These are phyloP conservation scores for Hypoxylon sp. DNA, from an alignment of 2,329 filamentous ascomycete genomes.

Conservation along the genomic window DNA sequence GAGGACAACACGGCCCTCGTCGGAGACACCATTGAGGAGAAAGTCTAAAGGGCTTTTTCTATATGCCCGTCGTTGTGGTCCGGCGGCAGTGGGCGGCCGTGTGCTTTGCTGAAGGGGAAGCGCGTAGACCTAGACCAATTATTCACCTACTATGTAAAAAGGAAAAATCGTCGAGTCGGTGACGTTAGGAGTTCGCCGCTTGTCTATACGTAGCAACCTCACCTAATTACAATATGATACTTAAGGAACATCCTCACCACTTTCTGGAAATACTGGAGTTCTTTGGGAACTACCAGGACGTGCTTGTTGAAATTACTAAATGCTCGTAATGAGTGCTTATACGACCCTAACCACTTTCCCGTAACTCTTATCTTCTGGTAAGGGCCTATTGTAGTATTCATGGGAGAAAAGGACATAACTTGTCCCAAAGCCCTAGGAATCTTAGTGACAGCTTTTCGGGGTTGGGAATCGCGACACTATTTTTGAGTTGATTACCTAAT, in stretches of 20 bases:
- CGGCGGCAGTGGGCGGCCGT: background rate
- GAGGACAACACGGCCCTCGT: slow-evolving; percentile 48
- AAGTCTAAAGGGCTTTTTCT: slow-evolving; percentile 42
- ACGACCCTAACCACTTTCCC: background rate
- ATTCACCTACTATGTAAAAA: slow-evolving; percentile 9
- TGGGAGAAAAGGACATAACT: too few relatives aligned
- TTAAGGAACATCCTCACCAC: background rate
- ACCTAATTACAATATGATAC: slow-evolving; percentile 26
- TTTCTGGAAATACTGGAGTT: background rate
- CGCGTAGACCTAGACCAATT: slow-evolving; percentile 22
- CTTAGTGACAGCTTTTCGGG: too few relatives aligned
- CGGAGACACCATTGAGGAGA: slow-evolving; percentile 48
- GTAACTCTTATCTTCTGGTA: background rate
- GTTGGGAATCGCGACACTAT: too few relatives aligned
- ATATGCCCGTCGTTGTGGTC: background rate
- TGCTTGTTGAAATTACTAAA: background rate
- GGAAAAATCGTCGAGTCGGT: slow-evolving; percentile 4
- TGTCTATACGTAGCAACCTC: slow-evolving; percentile 1
- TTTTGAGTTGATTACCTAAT: too few relatives aligned
- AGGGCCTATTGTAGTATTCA: too few relatives aligned
- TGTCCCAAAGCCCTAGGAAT: too few relatives aligned
- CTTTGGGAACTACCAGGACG: background rate
- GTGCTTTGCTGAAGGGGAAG: slow-evolving; percentile 5
- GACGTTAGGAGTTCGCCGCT: background rate
- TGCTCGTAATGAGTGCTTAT: background rate